These are phyloP conservation scores for Aspergillus udagawae DNA, from an alignment of 2,329 filamentous ascomycete genomes.

Conservation along the genomic window DNA sequence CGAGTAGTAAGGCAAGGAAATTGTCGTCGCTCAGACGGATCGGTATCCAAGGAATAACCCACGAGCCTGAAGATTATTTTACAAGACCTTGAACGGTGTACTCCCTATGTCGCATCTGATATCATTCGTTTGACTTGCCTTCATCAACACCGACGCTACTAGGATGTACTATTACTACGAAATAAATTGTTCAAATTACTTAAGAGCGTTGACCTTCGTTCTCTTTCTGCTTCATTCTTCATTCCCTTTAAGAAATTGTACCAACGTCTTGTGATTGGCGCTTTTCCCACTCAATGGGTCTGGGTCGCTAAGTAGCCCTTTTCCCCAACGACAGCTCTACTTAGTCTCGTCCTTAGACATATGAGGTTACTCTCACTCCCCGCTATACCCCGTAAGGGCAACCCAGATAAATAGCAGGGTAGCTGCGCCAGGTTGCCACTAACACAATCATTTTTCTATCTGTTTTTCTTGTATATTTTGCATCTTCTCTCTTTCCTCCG, in stretches of 20 bases:
- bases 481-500: not conserved
- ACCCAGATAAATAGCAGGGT: not conserved
- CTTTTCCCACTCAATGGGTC: not conserved
- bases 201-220: constrained; percentile 1
- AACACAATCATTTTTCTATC: not conserved
- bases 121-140: not conserved
- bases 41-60: not conserved
- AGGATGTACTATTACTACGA: not conserved
- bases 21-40: not conserved
- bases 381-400: not conserved
- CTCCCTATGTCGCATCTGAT: not conserved
- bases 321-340: not conserved
- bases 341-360: not conserved
- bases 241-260: not conserved
- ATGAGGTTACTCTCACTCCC: not conserved
- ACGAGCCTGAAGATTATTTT: not conserved
- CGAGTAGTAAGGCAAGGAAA: not conserved
- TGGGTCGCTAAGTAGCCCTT: not conserved
- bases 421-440: not conserved
- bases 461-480: not conserved
- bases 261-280: constrained; percentile 7
- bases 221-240: constrained; percentile 9
- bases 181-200: not conserved
- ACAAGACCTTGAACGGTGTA: no score
- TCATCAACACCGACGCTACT: not conserved